Base-by-base conservation (phyloP, 2,329 filamentous ascomycete species). In the Acephala macrosclerotiorum region DNA sequence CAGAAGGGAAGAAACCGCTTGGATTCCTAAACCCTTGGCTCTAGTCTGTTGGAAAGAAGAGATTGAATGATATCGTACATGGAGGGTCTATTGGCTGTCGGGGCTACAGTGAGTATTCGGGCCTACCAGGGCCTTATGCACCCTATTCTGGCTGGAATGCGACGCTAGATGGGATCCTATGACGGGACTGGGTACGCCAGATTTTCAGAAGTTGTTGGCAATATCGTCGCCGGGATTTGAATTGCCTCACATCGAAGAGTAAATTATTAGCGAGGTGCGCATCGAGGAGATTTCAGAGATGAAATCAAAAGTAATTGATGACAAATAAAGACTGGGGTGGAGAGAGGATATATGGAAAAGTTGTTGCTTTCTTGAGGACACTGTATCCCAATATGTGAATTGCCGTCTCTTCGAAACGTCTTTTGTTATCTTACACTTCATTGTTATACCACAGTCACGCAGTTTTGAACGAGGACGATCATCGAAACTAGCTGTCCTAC, bases 11-110 rank as follows among this genome's bases (percentile, higher is more conserved):
- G 72, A 69, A 64, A 11, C 73, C 78, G 0, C 63, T 82, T 0
- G 87, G 87, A 0, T 89, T 87, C 77, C 67, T 89, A 56, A 89
- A 89, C 71, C 87, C 87, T 0, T 88, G 85, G 84, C 73, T 89
- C 6, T 89, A 89, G 72, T 77, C 77, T 12, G 72, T 75, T 56
- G 83, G 81, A 4, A 81, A 79, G 63, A 75, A 78, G 66, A 83
- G 78, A 0, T 77, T 88, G 20, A 85, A 77, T 0, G 86, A 88
- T 67, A 77, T 82, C 33, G 75, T 73, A 0, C 47, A 63, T 0
- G 80, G 80, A 16, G 76, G 78, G 6, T 78, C 77, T 3, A 72
- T 68, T 8, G 80, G 80, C 70, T 73, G 71, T 53, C 68, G 74
- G 1, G 79, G 77, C 16, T 74, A 18, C 0, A 70, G 73, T 59